Evolutionary conservation across 495 filamentous ascomycete species (phyloP).

Genomic region (Cryomyces antarcticus): DNA sequence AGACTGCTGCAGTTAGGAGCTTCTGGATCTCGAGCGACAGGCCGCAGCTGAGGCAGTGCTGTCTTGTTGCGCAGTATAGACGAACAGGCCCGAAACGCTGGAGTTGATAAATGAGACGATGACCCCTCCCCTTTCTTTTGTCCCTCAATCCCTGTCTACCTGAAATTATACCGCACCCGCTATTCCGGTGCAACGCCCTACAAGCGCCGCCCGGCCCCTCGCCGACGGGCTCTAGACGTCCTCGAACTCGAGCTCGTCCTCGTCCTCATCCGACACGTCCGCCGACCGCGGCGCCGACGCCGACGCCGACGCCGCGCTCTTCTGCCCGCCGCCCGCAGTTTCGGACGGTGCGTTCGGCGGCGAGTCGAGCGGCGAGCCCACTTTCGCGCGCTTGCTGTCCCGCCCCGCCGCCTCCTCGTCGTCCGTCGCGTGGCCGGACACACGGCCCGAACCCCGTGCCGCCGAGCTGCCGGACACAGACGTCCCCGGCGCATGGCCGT

Average conservation of each 20-base stretch:
- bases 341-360: background rate
- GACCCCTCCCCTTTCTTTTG: too few relatives aligned
- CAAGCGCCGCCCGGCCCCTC: background rate
- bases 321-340: background rate
- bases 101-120: too few relatives aligned
- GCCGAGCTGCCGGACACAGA: background rate
- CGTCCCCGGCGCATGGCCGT: background rate
- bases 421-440: background rate
- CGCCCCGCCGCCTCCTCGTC: background rate
- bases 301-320: background rate
- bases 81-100: too few relatives aligned
- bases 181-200: too few relatives aligned
- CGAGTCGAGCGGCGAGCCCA: background rate
- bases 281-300: background rate
- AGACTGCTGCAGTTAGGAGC: too few relatives aligned
- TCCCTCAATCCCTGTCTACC: too few relatives aligned
- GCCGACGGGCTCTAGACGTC: slow-evolving; percentile 21
- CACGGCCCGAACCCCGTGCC: background rate
- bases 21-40: too few relatives aligned
- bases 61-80: too few relatives aligned
- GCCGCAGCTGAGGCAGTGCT: too few relatives aligned
- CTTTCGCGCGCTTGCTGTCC: background rate
- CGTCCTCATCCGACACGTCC: slow-evolving; percentile 6
- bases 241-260: slow-evolving; percentile 34
- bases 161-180: too few relatives aligned